Evolutionary conservation across 2,329 filamentous ascomycete genomes (phyloP).

Genomic region (Sporothrix protearum): DNA sequence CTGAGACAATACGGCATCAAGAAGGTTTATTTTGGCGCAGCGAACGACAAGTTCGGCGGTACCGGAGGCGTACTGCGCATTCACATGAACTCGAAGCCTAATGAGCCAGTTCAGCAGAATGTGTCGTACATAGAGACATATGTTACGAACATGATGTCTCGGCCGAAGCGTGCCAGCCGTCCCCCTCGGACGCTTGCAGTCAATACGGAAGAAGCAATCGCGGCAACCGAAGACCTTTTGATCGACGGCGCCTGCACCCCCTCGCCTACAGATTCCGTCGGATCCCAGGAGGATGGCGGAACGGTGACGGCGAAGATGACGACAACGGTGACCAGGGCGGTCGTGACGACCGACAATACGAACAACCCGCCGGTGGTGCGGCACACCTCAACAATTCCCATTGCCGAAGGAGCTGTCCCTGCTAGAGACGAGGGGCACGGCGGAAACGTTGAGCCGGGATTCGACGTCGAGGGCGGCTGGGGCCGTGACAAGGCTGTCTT

Average conservation of each 20-base stretch:
- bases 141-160: conserved; percentile 28
- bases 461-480: conserved; percentile 80
- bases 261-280: conserved; percentile 18
- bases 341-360: conserved; percentile 17
- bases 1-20: conserved; percentile 83
- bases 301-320: neutral
- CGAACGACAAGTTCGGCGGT: conserved; percentile 95
- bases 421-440: conserved; percentile 48
- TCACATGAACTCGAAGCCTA: conserved; percentile 58
- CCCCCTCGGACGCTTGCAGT: neutral
- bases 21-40: conserved; percentile 89
- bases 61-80: conserved; percentile 90
- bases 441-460: conserved; percentile 71
- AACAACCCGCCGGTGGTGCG: conserved; percentile 25
- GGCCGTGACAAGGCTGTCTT: conserved; percentile 91
- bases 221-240: neutral
- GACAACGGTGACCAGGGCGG: conserved; percentile 17
- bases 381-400: conserved; percentile 29
- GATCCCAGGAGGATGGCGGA: neutral
- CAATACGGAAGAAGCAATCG: conserved; percentile 1
- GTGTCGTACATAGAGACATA: conserved; percentile 29
- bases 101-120: conserved; percentile 32
- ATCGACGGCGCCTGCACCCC: neutral
- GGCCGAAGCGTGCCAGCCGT: conserved; percentile 24
- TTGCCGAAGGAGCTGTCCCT: conserved; percentile 30